phyloP scores from a whole-genome alignment of 768 basidiomycete genomes.

The Suillus clintonianus region DNA sequence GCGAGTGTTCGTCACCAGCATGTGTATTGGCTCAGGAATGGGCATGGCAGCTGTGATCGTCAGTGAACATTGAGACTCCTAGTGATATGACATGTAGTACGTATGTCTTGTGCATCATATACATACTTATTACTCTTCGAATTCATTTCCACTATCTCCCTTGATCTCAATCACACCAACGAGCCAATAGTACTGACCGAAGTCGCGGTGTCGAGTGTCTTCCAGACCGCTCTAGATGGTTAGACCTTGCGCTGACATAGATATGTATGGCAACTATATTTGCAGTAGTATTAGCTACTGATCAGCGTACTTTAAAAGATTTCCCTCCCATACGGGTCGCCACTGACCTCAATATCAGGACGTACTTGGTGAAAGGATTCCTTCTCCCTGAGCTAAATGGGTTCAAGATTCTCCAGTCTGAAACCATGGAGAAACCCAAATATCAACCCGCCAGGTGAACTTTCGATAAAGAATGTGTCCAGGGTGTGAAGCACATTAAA shows the following conservation, averaged over 20 bases:
- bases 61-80: slow-evolving; percentile 65
- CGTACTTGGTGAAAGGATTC: slow-evolving; percentile 69
- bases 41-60: slow-evolving; percentile 89
- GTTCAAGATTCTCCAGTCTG: slow-evolving; percentile 56
- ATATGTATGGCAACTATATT: too few species aligned
- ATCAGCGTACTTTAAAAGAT: slow-evolving; percentile 15
- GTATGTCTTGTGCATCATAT: background rate
- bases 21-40: slow-evolving; percentile 92
- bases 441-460: slow-evolving; percentile 74
- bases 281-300: too few species aligned
- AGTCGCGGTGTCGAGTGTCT: too few species aligned
- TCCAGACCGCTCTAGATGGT: background rate
- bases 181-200: too few species aligned
- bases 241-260: background rate
- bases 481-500: slow-evolving; percentile 2
- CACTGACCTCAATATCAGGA: slow-evolving; percentile 48
- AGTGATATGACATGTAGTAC: background rate
- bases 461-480: slow-evolving; percentile 48
- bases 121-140: background rate
- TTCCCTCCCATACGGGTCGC: slow-evolving; percentile 70
- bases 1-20: slow-evolving; percentile 84
- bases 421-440: slow-evolving; percentile 55
- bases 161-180: too few species aligned
- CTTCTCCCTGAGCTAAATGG: slow-evolving; percentile 55
- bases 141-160: too few species aligned